phyloP scores from a whole-genome alignment of 495 filamentous ascomycete species.

The Emericellopsis terricola region DNA sequence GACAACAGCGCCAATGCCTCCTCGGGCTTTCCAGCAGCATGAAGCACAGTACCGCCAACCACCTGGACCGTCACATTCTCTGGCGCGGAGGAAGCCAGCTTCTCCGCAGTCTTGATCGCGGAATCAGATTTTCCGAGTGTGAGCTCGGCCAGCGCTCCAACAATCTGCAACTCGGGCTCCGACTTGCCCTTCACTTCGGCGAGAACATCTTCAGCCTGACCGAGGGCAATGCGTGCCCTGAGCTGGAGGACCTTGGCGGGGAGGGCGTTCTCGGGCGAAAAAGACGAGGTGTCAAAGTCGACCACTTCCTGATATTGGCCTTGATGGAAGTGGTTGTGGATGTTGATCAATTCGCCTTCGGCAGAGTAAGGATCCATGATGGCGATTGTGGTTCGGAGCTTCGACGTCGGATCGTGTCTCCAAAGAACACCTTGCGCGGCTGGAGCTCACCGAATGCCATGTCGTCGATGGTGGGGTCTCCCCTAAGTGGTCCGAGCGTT shows the following conservation, averaged over 20 bases:
- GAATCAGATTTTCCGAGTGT: slow-evolving; percentile 36
- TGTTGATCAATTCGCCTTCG: slow-evolving; percentile 90
- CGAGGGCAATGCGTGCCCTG: slow-evolving; percentile 66
- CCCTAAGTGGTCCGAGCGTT: background rate
- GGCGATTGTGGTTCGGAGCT: slow-evolving; percentile 6
- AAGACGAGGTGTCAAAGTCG: slow-evolving; percentile 57
- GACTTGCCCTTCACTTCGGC: slow-evolving; percentile 45
- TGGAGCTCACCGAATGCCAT: background rate
- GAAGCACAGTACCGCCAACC: slow-evolving; percentile 58
- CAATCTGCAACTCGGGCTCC: slow-evolving; percentile 59
- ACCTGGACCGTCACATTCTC: slow-evolving; percentile 76
- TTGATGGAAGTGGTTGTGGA: slow-evolving; percentile 89
- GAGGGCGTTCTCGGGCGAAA: slow-evolving; percentile 58
- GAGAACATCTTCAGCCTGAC: slow-evolving; percentile 54
- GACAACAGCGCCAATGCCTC: slow-evolving; percentile 63
- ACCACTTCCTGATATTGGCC: slow-evolving; percentile 71
- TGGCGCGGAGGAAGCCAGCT: slow-evolving; percentile 39
- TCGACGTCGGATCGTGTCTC: too few species aligned
- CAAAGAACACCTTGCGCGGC: slow-evolving; percentile 1
- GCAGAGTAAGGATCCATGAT: slow-evolving; percentile 87
- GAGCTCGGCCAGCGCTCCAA: slow-evolving; percentile 42
- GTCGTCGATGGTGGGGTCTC: background rate
- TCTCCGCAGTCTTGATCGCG: slow-evolving; percentile 44
- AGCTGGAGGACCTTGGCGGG: slow-evolving; percentile 65
- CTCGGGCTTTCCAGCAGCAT: slow-evolving; percentile 57